Conservation (phyloP, 495 filamentous ascomycete genomes). For the Penicillium alfredii region DNA sequence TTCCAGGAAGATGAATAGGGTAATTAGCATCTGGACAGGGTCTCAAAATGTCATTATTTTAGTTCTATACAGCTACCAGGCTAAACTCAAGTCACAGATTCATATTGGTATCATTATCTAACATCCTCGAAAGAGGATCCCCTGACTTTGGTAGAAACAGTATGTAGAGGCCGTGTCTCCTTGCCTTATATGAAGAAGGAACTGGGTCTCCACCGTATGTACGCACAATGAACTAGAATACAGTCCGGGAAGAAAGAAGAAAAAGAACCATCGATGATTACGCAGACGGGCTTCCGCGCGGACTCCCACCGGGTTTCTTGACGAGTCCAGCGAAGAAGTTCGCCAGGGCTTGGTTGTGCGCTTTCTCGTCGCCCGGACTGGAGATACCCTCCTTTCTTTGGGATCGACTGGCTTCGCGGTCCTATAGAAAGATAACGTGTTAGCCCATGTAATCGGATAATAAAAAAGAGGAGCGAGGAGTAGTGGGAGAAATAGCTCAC, state of each 20-base stretch:
- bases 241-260: conserved; percentile 17
- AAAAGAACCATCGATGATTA: conserved; percentile 11
- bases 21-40: too few species aligned
- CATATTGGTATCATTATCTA: conserved; percentile 34
- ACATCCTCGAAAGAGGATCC: conserved; percentile 20
- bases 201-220: too few species aligned
- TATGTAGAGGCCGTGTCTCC: conserved; percentile 13
- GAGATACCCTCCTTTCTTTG: conserved; percentile 38
- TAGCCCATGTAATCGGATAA: too few species aligned
- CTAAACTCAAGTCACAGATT: conserved; percentile 10
- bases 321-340: conserved; percentile 63
- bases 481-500: conserved; percentile 40
- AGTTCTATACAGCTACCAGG: too few species aligned
- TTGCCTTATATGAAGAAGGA: too few species aligned
- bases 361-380: conserved; percentile 48
- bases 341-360: conserved; percentile 60
- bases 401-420: conserved; percentile 50
- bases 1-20: too few species aligned
- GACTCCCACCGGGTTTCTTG: conserved; percentile 47
- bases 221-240: conserved; percentile 30
- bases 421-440: conserved; percentile 27
- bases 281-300: conserved; percentile 38
- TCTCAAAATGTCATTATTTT: too few species aligned
- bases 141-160: conserved; percentile 7
- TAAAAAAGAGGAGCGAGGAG: conserved; percentile 4